Conservation (phyloP, 1,139 yeast species). For the Hyphopichia wangnamkhiaoensis region DNA sequence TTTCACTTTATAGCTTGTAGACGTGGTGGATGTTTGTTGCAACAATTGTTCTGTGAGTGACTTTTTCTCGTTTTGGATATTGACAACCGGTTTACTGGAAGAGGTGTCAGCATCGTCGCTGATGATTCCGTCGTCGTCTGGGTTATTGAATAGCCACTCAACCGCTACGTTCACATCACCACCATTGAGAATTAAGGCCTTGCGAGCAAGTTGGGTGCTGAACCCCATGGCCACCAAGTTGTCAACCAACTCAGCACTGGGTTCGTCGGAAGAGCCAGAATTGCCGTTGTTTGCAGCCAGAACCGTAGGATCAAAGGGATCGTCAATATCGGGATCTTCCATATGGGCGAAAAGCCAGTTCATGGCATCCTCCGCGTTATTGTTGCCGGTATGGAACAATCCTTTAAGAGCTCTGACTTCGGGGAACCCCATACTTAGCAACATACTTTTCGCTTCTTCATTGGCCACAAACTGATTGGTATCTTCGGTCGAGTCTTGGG, state of each 20-base stretch:
- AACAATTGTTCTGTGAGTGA: conserved; percentile 18
- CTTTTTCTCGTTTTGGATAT: conserved; percentile 23
- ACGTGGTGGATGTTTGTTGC: conserved; percentile 6
- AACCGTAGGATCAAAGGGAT: conserved; percentile 50
- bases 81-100: conserved; percentile 13
- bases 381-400: conserved; percentile 69
- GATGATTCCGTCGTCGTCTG: conserved; percentile 56
- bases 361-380: conserved; percentile 74
- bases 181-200: conserved; percentile 62
- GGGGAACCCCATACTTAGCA: conserved; percentile 87
- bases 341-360: conserved; percentile 88
- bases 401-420: conserved; percentile 67
- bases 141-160: conserved; percentile 84
- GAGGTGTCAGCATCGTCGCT: conserved; percentile 16
- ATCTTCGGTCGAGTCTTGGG: conserved; percentile 2
- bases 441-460: conserved; percentile 50
- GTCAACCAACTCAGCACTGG: conserved; percentile 45
- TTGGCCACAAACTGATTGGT: conserved; percentile 50
- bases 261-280: conserved; percentile 12
- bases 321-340: conserved; percentile 82
- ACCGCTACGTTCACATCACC: conserved; percentile 75
- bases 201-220: conserved; percentile 56
- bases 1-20: conserved; percentile 50
- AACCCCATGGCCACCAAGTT: conserved; percentile 80
- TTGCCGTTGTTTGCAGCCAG: conserved; percentile 10